Evolutionary conservation across 140 eudicot species (phyloP), one percentile per base, ranked within the genome.

Genomic region (Flaveria floridana): DNA sequence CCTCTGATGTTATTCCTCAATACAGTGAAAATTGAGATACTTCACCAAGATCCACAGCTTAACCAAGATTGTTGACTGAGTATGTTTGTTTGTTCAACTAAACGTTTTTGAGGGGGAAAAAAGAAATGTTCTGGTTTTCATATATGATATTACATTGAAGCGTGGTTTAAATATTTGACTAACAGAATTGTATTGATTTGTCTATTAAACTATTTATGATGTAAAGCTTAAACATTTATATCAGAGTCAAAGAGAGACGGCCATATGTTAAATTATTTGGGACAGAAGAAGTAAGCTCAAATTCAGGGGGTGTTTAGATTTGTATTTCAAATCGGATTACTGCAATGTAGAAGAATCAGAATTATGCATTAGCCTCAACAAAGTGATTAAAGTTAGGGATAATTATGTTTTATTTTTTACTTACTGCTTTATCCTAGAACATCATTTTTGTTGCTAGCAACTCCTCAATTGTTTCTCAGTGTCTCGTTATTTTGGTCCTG

Each of bases 181-280:
- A 30, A 30, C 4, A 30, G 6, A 30, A 30, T 30, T 30, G 37
- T 4, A 30, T 30, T 30, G 6, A 30, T 30, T 3, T 30, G 37
- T 42, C 13, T 7, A 42, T 6, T 42, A 25, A 48, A 25, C 7
- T 30, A 25, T 50, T 62, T 70, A 19, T 48, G 41, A 50, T 41
- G 63, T 70, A 47, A 70, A 51, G 2, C 25, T 7, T 69, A 9
- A 70, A 70, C 14, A 28, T 50, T n/a, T 50, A 6, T 70, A 47
- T 51, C 30, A 23, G 75, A 41, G 48, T 15, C 4, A 28, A 26
- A 50, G 48, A 30, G 63, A 4, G n/a, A 37, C 10, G 28, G 18
- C 18, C 18, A 42, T 16, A 8, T 19, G 56, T 67, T 20, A 41
- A 19, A 1, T 19, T 42, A 41, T 14, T 7, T 65, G 70, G 23